Base-by-base conservation (phyloP, 108 stramenopile genomes). In the Fistulifera solaris region DNA sequence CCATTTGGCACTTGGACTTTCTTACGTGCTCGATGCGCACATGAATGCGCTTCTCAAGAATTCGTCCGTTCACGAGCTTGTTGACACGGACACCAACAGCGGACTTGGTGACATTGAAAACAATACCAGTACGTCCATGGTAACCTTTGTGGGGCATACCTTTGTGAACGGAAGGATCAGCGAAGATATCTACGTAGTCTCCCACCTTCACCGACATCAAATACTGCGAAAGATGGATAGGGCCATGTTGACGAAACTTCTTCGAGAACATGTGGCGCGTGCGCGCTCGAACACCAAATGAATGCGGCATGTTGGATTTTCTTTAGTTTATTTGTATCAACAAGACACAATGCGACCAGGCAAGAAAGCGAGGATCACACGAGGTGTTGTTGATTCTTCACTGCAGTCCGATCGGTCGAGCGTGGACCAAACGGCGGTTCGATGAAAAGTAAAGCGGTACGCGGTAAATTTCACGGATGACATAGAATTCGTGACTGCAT, bases 91-190 rank as follows among this genome's bases (percentile, higher is more conserved):
- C 89, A 54, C 97, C 97, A 52, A 99, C 81, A 25, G 97, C 75
- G 19, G 85, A 62, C 78, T 96, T 96, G 80, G 96, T 98, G 27
- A 99, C 93, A 65, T 99, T 98, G 93, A 95, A 99, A 46, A 99
- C 84, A 38, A 98, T 90, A 41, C 98, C 98, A 40, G 98, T 99
- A 43, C 97, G 93, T 63, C 98, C 98, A 71, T 99, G 98, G 92
- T 98, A 99, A 80, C 84, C 78, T 85, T 97, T 97, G 95, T 95
- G 93, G 49, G 98, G 98, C 98, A 99, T 99, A 80, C 98, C 98
- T 88, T 97, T 98, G 85, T 98, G 97, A 58, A 95, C 74, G 63
- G 95, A 87, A 16, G 96, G 88, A 79, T 99, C 81, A 62, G 90
- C 94, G 61, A 94, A 95, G 80, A 99, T 97, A 66, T 99, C 98